These are phyloP conservation scores for Cercospora citrullina DNA, from an alignment of 2,329 filamentous ascomycete species.

Conservation along the genomic window DNA sequence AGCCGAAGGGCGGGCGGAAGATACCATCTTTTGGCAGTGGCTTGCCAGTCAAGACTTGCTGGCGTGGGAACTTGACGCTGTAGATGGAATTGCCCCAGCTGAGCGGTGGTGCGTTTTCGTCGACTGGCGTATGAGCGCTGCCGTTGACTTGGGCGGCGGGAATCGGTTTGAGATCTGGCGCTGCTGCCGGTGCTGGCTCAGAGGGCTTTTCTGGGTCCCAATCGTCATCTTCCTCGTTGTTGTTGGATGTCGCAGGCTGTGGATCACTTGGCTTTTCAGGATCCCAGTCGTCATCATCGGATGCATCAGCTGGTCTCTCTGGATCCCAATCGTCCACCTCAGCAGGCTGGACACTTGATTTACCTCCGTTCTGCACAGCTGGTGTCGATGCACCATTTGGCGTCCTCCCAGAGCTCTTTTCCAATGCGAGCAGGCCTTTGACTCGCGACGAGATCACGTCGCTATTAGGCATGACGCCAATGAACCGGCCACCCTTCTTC, in stretches of 20 bases:
- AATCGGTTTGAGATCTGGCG: conserved; percentile 30
- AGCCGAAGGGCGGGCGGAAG: conserved; percentile 92
- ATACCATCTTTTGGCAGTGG: conserved; percentile 71
- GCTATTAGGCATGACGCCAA: conserved; percentile 96
- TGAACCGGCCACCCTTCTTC: conserved; percentile 91
- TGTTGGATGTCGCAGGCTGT: conserved; percentile 32
- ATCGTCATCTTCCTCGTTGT: conserved; percentile 36
- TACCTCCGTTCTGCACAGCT: conserved; percentile 40
- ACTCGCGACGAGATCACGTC: conserved; percentile 82
- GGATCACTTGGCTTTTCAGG: conserved; percentile 49
- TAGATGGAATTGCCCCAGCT: conserved; percentile 96
- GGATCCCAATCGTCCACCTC: conserved; percentile 40
- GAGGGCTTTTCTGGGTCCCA: conserved; percentile 48
- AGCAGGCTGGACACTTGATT: conserved; percentile 18
- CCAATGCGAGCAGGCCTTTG: conserved; percentile 68
- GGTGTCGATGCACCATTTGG: conserved; percentile 27
- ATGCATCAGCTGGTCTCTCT: conserved; percentile 49
- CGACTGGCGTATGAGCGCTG: conserved; percentile 5
- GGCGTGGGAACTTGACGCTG: conserved; percentile 79
- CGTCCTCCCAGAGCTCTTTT: conserved; percentile 42
- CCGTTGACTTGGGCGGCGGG: conserved; percentile 18
- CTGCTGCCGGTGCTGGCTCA: conserved; percentile 41
- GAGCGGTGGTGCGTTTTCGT: conserved; percentile 41
- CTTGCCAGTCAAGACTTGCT: conserved; percentile 41
- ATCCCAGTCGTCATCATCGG: conserved; percentile 39